Evolutionary conservation across 345 rosid genomes (phyloP).

Genomic region (Melaleuca quinquenervia): DNA sequence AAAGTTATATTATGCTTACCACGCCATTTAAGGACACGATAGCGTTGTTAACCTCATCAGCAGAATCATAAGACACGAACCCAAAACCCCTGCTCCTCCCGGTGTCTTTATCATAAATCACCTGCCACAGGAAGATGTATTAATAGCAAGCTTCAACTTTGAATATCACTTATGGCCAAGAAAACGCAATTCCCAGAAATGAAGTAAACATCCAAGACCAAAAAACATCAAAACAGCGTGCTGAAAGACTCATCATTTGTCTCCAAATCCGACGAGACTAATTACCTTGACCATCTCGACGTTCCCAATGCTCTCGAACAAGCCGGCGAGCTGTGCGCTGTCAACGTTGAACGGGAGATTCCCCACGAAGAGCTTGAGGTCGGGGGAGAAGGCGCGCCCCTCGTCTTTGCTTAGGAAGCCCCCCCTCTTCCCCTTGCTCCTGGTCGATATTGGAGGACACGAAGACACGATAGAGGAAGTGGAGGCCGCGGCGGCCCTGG

Average conservation of each 20-base stretch:
- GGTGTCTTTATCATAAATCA: constrained; percentile 82
- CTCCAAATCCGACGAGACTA: background rate
- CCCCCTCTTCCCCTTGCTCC: constrained; percentile 51
- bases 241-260: background rate
- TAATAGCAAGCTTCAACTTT: background rate
- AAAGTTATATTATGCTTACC: constrained; percentile 38
- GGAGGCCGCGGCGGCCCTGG: constrained; percentile 13
- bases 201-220: background rate
- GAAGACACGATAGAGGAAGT: constrained; percentile 45
- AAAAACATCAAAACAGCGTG: background rate
- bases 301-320: constrained; percentile 70
- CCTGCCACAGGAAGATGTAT: constrained; percentile 29
- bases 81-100: constrained; percentile 98
- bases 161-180: background rate
- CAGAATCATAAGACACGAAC: constrained; percentile 72
- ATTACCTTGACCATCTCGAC: constrained; percentile 96
- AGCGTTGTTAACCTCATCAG: constrained; percentile 71
- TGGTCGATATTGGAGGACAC: constrained; percentile 50
- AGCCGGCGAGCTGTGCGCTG: constrained; percentile 81
- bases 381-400: constrained; percentile 45
- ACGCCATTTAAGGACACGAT: constrained; percentile 62
- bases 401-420: constrained; percentile 21
- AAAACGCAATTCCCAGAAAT: background rate
- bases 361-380: constrained; percentile 88
- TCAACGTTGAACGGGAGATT: constrained; percentile 83